Evolutionary conservation across 2,329 filamentous ascomycete genomes (phyloP).

Genomic region (Penicillium sp.): DNA sequence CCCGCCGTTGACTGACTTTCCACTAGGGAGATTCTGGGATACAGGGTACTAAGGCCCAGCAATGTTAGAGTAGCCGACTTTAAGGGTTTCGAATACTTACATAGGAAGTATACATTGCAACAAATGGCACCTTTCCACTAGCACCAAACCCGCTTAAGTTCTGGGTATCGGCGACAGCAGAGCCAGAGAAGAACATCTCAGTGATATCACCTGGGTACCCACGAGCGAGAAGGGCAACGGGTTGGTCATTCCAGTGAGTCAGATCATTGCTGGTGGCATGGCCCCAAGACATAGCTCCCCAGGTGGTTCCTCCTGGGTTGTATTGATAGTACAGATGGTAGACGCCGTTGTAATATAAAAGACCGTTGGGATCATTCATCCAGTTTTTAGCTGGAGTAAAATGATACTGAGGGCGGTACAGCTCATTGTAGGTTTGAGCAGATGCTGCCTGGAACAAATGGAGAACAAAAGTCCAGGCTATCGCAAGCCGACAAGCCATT

Average conservation of each 20-base stretch:
- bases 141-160: background rate
- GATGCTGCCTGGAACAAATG: background rate
- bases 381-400: constrained; percentile 6
- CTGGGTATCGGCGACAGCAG: constrained; percentile 50
- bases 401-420: background rate
- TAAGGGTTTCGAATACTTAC: background rate
- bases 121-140: background rate
- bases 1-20: background rate
- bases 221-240: constrained; percentile 55
- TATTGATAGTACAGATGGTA: constrained; percentile 31
- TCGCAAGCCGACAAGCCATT: background rate
- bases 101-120: background rate
- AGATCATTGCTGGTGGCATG: constrained; percentile 29
- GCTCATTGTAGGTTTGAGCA: background rate
- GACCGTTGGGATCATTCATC: constrained; percentile 31
- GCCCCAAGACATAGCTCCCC: constrained; percentile 31
- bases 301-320: constrained; percentile 23
- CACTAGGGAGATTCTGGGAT: background rate
- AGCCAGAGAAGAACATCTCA: constrained; percentile 57
- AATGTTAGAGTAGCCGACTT: background rate
- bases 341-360: constrained; percentile 20
- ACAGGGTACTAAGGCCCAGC: background rate
- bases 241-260: constrained; percentile 38
- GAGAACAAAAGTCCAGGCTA: background rate
- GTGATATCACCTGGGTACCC: constrained; percentile 48